These are phyloP conservation scores for Cercospora sojina DNA, from an alignment of 2,329 filamentous ascomycete genomes.

Conservation along the genomic window DNA sequence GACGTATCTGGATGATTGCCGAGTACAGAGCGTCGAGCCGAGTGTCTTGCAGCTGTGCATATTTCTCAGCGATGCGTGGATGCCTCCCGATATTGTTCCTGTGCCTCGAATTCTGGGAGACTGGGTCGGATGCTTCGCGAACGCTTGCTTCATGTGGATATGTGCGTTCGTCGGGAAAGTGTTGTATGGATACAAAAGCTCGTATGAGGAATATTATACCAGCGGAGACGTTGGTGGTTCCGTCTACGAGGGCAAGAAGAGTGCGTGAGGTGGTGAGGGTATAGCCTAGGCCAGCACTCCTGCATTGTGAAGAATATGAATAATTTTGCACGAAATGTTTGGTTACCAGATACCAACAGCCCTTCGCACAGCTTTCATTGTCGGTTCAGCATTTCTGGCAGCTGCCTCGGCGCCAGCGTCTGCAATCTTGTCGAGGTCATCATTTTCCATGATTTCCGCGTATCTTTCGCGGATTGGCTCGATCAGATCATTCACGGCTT, in stretches of 20 bases:
- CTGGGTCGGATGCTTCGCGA: slow-evolving; percentile 12
- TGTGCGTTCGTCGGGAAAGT: slow-evolving; percentile 6
- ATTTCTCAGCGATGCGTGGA: slow-evolving; percentile 17
- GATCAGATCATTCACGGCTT: slow-evolving; percentile 56
- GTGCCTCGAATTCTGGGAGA: slow-evolving; percentile 10
- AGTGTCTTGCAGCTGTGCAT: slow-evolving; percentile 22
- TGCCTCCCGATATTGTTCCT: slow-evolving; percentile 17
- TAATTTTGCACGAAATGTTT: not conserved
- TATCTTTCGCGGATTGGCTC: slow-evolving; percentile 59
- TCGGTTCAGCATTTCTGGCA: slow-evolving; percentile 56
- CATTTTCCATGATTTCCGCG: slow-evolving; percentile 52
- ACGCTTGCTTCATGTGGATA: slow-evolving; percentile 19
- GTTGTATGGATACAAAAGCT: slow-evolving; percentile 7
- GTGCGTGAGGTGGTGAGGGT: not conserved
- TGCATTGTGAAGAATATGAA: not conserved
- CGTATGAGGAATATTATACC: slow-evolving; percentile 12
- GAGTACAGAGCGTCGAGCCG: slow-evolving; percentile 7
- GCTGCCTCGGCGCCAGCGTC: slow-evolving; percentile 60
- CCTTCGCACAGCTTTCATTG: slow-evolving; percentile 40
- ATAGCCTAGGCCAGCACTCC: not conserved
- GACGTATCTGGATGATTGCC: slow-evolving; percentile 23
- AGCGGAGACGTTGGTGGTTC: not conserved
- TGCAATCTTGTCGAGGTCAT: slow-evolving; percentile 55
- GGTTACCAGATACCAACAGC: slow-evolving; percentile 11
- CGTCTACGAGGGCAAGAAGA: not conserved